A percentile compares a stretch with the other conserved stretches of the same genome.
These are phyloP conservation scores for Aspergillus unguis DNA, from an alignment of 2,329 filamentous ascomycete species.

Conservation along the genomic window DNA sequence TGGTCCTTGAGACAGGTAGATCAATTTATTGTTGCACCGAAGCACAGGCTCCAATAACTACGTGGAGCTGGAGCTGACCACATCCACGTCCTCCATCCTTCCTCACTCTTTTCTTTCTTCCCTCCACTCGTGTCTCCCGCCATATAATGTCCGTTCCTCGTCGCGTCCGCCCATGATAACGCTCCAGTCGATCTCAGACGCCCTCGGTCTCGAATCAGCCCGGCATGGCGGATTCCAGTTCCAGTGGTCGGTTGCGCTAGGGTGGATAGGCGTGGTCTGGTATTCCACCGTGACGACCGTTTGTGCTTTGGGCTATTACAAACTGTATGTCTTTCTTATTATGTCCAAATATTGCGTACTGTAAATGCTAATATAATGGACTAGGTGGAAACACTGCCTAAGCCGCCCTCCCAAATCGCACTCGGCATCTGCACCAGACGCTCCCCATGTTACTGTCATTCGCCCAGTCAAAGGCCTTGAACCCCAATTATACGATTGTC, in stretches of 20 bases:
- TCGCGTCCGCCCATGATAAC: conserved; percentile 29
- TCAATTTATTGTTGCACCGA: not conserved
- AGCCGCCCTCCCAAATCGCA: conserved; percentile 42
- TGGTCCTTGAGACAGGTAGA: not conserved
- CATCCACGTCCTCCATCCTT: not conserved
- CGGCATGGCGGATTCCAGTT: conserved; percentile 25
- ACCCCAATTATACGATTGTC: conserved; percentile 84
- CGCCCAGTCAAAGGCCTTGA: conserved; percentile 92
- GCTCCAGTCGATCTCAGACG: conserved; percentile 21
- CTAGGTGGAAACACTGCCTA: conserved; percentile 56
- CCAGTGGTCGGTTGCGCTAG: conserved; percentile 39
- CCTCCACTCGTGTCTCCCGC: not conserved
- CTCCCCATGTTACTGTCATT: conserved; percentile 85
- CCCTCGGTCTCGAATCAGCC: conserved; percentile 22
- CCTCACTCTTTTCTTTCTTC: conserved; percentile 4
- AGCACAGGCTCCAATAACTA: not conserved
- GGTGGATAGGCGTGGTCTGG: conserved; percentile 53
- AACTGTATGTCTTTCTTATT: conserved; percentile 48
- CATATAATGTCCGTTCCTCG: conserved; percentile 18
- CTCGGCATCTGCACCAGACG: conserved; percentile 42
- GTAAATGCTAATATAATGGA: conserved; percentile 9
- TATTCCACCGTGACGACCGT: conserved; percentile 55
- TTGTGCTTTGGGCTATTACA: conserved; percentile 56
- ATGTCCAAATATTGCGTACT: not conserved
- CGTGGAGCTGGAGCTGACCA: not conserved